Conservation (phyloP, 371 early-diverging fungal species). For the Actinomucor elegans region DNA sequence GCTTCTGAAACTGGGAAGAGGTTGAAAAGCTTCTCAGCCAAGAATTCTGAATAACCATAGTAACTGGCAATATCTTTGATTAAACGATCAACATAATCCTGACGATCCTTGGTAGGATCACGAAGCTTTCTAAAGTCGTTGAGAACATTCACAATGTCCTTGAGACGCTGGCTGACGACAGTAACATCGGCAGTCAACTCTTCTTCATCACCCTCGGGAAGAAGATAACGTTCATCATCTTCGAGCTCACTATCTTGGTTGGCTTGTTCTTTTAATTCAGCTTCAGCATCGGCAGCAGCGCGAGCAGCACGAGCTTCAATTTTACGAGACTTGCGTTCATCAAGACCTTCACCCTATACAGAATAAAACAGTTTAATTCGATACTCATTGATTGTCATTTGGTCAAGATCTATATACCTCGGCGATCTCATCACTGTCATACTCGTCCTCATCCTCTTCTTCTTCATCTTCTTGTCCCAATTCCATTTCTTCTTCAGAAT, state of each 20-base stretch:
- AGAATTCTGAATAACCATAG: constrained; percentile 95
- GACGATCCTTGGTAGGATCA: constrained; percentile 73
- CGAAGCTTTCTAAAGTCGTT: constrained; percentile 84
- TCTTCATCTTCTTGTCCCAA: constrained; percentile 37
- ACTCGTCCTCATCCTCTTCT: constrained; percentile 37
- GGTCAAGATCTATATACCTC: constrained; percentile 28
- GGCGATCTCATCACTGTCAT: constrained; percentile 35
- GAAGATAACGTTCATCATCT: constrained; percentile 64
- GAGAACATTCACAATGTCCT: constrained; percentile 84
- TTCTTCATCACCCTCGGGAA: constrained; percentile 74
- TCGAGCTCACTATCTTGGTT: constrained; percentile 75
- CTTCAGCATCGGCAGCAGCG: constrained; percentile 61
- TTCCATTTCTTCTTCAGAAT: constrained; percentile 54
- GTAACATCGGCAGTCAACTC: constrained; percentile 63
- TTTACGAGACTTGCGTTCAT: constrained; percentile 73
- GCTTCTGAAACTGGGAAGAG: constrained; percentile 90
- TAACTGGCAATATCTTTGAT: constrained; percentile 85
- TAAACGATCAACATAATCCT: constrained; percentile 85
- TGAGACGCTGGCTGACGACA: constrained; percentile 83
- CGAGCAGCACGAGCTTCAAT: constrained; percentile 62
- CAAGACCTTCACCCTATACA: constrained; percentile 44
- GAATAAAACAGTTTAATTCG: neutral
- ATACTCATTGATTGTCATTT: neutral
- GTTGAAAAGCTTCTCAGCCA: constrained; percentile 91
- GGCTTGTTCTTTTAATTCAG: constrained; percentile 73